Evolutionary conservation across 306 rosid species (phyloP).

Genomic region (Ochetophila trinervis): DNA sequence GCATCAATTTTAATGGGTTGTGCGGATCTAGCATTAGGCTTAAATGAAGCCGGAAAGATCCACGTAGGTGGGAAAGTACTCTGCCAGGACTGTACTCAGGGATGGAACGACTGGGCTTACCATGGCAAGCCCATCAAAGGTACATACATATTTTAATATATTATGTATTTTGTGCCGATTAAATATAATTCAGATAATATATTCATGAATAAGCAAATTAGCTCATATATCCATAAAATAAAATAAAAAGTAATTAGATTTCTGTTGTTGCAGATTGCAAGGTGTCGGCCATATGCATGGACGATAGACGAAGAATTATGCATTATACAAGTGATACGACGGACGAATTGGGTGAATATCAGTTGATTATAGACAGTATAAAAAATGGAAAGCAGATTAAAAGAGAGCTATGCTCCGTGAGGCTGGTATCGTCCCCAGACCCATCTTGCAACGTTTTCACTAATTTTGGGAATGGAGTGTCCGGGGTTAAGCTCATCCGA

Average conservation of each 20-base stretch:
- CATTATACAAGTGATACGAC: conserved; percentile 69
- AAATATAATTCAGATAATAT: too few species aligned
- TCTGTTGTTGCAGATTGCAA: conserved; percentile 55
- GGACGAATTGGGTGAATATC: conserved; percentile 57
- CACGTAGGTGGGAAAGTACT: conserved; percentile 67
- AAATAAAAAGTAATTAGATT: too few species aligned
- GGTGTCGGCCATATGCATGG: conserved; percentile 73
- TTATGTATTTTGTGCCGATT: too few species aligned
- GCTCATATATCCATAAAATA: too few species aligned
- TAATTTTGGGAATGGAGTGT: conserved; percentile 53
- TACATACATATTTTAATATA: too few species aligned
- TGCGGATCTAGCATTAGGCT: conserved; percentile 29
- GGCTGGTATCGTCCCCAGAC: conserved; percentile 76
- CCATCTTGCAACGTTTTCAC: conserved; percentile 64
- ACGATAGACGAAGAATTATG: conserved; percentile 52
- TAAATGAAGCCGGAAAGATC: conserved; percentile 26
- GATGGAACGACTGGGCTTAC: conserved; percentile 64
- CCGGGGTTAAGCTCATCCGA: conserved; percentile 47
- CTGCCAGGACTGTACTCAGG: conserved; percentile 83
- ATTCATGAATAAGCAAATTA: too few species aligned
- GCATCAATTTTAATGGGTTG: conserved; percentile 34
- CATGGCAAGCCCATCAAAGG: conserved; percentile 67
- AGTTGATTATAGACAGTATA: conserved; percentile 32
- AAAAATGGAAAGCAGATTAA: conserved; percentile 47
- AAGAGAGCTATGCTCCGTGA: conserved; percentile 41